Evolutionary conservation across 2,329 filamentous ascomycete species (phyloP), one percentile per base, ranked within the genome.

Genomic region (Chaetomium strumarium): DNA sequence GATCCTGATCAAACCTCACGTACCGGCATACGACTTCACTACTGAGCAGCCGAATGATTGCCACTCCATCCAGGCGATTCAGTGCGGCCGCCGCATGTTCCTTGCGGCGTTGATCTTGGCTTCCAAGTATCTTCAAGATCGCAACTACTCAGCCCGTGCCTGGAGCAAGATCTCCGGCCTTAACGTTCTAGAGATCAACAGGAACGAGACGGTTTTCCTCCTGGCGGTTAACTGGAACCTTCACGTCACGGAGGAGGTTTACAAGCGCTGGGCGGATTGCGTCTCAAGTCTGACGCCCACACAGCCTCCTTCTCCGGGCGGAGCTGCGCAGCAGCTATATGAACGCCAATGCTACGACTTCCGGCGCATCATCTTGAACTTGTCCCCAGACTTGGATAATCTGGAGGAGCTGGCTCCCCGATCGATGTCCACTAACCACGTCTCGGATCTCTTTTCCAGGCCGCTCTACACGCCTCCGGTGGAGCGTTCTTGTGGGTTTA

Each of bases 141-240:
- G 92, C 62, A 99, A 97, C 72, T 99, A 95, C 72, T 97, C 93
- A 13, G 90, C 93, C 45, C 85, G 92, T 51, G 93, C 93, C 39
- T 99, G 93, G 93, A 97, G 92, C 70, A 97, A 96, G 76, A 99
- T 99, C 62, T 97, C 93, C 16, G 93, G 93, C n/a, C 77, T 99
- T 52, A 90, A 88, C 67, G 91, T 90, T 3, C 76, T 81, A 52
- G 93, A 99, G 72, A 97, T 99, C 70, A 97, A 97, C 71, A 86
- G 90, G 66, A 97, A 97, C 68, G 93, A 99, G 73, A 86, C 95
- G 69, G 84, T 88, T 16, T 99, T 97, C 68, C 79, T 99, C 43
- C 74, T 86, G 56, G 88, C 91, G 42, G 89, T 99, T 57, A 85
- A 90, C 68, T 99, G 92, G 91, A 89, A 90, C 64, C 81, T 99